Evolutionary conservation across 148 eudicot genomes (phyloP).

Genomic region (Heliosperma pusillum): DNA sequence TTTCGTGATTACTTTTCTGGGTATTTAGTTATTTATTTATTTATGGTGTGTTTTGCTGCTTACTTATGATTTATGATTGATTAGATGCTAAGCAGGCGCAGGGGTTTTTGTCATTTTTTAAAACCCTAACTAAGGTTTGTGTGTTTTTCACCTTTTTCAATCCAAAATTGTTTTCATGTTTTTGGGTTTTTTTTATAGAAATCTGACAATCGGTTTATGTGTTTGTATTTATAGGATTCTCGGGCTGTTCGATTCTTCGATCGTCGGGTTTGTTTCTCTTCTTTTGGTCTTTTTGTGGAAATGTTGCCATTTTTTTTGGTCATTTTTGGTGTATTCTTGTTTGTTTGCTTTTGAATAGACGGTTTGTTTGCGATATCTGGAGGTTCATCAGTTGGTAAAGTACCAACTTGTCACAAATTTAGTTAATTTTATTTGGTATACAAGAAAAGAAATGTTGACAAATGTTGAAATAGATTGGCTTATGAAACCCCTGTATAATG

Average conservation of each 20-base stretch:
- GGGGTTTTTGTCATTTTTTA: conserved; percentile 92
- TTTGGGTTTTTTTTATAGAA: not conserved
- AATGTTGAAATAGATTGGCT: not conserved
- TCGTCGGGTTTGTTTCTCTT: conserved; percentile 65
- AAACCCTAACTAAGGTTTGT: conserved; percentile 68
- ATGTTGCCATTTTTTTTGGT: not conserved
- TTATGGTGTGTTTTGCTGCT: not conserved
- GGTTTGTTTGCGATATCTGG: not conserved
- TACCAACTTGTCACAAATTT: not conserved
- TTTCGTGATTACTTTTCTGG: not conserved
- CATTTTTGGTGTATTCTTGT: not conserved
- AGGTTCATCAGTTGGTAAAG: not conserved
- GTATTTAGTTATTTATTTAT: no score
- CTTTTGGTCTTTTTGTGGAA: not conserved
- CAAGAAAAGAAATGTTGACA: not conserved
- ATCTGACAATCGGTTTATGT: conserved; percentile 6
- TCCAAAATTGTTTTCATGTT: not conserved
- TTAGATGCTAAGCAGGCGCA: conserved; percentile 93
- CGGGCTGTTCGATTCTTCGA: conserved; percentile 84
- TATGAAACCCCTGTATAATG: not conserved
- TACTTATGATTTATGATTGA: no score
- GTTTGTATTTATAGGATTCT: conserved; percentile 50
- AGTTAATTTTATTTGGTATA: not conserved
- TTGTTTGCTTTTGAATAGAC: not conserved
- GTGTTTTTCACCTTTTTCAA: no score